phyloP scores from a whole-genome alignment of 257 asterid genomes.

The Lithospermum erythrorhizon region DNA sequence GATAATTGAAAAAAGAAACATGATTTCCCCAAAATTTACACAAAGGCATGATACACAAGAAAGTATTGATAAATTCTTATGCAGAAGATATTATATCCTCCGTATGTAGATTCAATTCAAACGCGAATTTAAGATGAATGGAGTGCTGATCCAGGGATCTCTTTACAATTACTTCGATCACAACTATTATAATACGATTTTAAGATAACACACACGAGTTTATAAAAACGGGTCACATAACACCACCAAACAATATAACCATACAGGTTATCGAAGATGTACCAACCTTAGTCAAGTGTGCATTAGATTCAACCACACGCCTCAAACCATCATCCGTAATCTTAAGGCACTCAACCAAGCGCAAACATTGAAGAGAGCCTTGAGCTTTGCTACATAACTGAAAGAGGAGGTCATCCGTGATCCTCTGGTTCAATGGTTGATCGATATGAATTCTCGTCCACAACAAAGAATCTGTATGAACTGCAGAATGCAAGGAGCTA shows the following conservation, averaged over 20 bases:
- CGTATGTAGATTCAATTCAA: too few relatives aligned
- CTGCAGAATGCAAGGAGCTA: constrained; percentile 39
- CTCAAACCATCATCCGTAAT: constrained; percentile 61
- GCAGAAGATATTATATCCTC: too few relatives aligned
- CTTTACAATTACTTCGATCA: too few relatives aligned
- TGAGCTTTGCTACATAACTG: constrained; percentile 48
- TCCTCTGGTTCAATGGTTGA: constrained; percentile 50
- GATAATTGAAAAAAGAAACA: too few relatives aligned
- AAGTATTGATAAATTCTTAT: too few relatives aligned
- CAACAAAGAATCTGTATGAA: constrained; percentile 45
- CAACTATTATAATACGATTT: too few relatives aligned
- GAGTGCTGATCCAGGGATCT: too few relatives aligned
- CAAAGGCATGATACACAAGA: too few relatives aligned
- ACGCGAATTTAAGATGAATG: too few relatives aligned
- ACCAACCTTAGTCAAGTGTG: constrained; percentile 61
- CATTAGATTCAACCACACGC: constrained; percentile 58
- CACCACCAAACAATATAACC: background rate
- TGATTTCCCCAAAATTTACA: too few relatives aligned
- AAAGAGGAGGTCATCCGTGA: constrained; percentile 58
- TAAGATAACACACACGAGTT: background rate
- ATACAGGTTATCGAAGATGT: background rate
- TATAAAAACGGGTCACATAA: background rate
- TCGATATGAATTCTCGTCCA: constrained; percentile 77
- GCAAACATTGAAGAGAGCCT: constrained; percentile 53
- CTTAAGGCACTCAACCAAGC: constrained; percentile 52